A percentile compares a stretch with the other conserved stretches of the same genome.
Evolutionary conservation across 2,329 filamentous ascomycete genomes (phyloP).

Genomic region (Fusarium hainanense): DNA sequence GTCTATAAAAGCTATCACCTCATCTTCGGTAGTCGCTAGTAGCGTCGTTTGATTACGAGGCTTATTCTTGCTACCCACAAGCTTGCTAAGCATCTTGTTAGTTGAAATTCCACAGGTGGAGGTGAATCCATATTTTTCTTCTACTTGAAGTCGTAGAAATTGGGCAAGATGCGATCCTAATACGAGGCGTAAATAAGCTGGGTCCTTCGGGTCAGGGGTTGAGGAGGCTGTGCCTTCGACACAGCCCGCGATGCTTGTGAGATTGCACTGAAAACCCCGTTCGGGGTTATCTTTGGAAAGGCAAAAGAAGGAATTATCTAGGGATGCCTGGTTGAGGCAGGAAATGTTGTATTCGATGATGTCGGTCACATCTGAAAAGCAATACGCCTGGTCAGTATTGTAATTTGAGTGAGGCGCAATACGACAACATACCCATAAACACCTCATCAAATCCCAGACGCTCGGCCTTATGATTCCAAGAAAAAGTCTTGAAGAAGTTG

Average conservation of each 20-base stretch:
- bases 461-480: slow-evolving; percentile 84
- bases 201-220: slow-evolving; percentile 48
- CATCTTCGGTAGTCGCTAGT: slow-evolving; percentile 69
- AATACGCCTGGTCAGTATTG: slow-evolving; percentile 10
- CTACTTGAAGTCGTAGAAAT: slow-evolving; percentile 77
- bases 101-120: slow-evolving; percentile 89
- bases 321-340: slow-evolving; percentile 73
- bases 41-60: slow-evolving; percentile 89
- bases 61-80: slow-evolving; percentile 86
- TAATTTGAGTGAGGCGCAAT: neutral
- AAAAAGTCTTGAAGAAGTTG: slow-evolving; percentile 74
- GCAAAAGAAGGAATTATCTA: slow-evolving; percentile 81
- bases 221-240: slow-evolving; percentile 51
- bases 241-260: slow-evolving; percentile 73
- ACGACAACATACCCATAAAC: slow-evolving; percentile 55
- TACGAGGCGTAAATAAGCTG: slow-evolving; percentile 69
- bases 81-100: slow-evolving; percentile 86
- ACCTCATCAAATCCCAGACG: slow-evolving; percentile 92
- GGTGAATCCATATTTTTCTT: slow-evolving; percentile 83
- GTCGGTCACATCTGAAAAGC: slow-evolving; percentile 79
- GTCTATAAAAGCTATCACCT: slow-evolving; percentile 78
- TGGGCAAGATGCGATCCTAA: slow-evolving; percentile 85
- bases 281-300: slow-evolving; percentile 79
- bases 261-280: slow-evolving; percentile 83
- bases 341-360: slow-evolving; percentile 84